phyloP scores from a whole-genome alignment of 2,329 filamentous ascomycete genomes.

The Golovinomyces cichoracearum region DNA sequence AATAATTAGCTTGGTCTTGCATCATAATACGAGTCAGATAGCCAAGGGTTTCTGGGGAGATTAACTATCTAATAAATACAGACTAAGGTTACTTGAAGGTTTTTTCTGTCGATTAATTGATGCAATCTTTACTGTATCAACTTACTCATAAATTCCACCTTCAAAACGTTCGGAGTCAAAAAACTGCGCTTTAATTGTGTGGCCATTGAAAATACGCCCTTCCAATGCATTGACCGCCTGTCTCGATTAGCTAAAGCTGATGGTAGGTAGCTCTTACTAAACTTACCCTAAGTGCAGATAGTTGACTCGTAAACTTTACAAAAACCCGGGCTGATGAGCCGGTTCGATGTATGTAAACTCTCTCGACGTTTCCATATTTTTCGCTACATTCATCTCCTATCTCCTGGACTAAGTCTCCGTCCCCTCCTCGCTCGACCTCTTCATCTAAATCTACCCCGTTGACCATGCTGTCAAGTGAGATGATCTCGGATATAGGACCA shows the following conservation, averaged over 20 bases:
- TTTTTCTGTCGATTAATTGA: not conserved
- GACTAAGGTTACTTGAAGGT: not conserved
- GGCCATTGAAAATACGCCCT: constrained; percentile 69
- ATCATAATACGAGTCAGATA: constrained; percentile 1
- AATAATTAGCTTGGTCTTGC: constrained; percentile 1
- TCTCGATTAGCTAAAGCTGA: constrained; percentile 6
- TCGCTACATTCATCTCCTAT: constrained; percentile 83
- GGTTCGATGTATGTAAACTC: constrained; percentile 45
- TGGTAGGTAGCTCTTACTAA: not conserved
- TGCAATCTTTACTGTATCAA: not conserved
- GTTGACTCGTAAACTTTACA: constrained; percentile 68
- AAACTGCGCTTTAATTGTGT: constrained; percentile 56
- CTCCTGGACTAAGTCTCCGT: constrained; percentile 54
- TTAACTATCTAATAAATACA: not conserved
- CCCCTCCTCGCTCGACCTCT: constrained; percentile 42
- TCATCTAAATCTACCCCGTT: constrained; percentile 53
- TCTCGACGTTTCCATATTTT: constrained; percentile 66
- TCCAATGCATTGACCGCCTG: constrained; percentile 76
- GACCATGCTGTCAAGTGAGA: constrained; percentile 65
- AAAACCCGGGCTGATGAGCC: constrained; percentile 40
- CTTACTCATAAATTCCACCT: constrained; percentile 25
- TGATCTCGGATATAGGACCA: constrained; percentile 53
- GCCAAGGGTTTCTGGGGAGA: not conserved
- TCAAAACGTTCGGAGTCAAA: constrained; percentile 69
- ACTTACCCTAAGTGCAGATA: constrained; percentile 62